These are phyloP conservation scores for Apiotrichum gracile DNA, from an alignment of 1,284 basidiomycete genomes.

Conservation along the genomic window DNA sequence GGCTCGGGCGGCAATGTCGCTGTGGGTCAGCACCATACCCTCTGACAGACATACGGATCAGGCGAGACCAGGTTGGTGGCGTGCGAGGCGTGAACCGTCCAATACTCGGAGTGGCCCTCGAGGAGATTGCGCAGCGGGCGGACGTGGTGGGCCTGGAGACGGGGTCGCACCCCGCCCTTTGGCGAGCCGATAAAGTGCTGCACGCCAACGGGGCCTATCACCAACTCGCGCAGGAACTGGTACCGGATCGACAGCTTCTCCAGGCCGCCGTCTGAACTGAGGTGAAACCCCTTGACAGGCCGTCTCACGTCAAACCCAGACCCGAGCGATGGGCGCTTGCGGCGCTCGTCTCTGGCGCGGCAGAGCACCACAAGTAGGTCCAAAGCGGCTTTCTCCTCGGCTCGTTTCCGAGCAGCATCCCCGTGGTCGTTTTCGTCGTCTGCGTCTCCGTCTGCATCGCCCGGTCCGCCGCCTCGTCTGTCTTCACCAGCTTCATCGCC, in stretches of 20 bases:
- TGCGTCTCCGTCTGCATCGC: too few species aligned
- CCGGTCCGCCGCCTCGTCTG: too few species aligned
- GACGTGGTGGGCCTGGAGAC: background rate
- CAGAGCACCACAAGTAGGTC: too few species aligned
- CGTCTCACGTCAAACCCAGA: too few species aligned
- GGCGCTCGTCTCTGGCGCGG: too few species aligned
- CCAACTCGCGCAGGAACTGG: background rate
- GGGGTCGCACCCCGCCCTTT: background rate
- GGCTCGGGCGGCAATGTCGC: background rate
- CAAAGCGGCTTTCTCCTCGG: too few species aligned
- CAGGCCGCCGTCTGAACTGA: conserved; percentile 11
- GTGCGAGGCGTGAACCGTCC: conserved; percentile 14
- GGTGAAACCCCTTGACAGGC: conserved; percentile 10
- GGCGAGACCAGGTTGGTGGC: conserved; percentile 7
- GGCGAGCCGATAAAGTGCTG: conserved; percentile 10
- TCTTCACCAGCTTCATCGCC: too few species aligned
- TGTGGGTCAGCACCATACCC: background rate
- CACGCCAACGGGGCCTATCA: background rate
- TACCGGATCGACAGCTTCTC: background rate
- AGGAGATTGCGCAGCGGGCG: background rate
- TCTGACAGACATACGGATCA: background rate
- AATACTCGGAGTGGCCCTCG: background rate
- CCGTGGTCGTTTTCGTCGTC: too few species aligned
- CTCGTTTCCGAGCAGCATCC: too few species aligned
- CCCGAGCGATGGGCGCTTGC: too few species aligned